A percentile compares a stretch with the other conserved stretches of the same genome.
Evolutionary conservation across 495 filamentous ascomycete species (phyloP).

Genomic region (Achaetomiella virescens): DNA sequence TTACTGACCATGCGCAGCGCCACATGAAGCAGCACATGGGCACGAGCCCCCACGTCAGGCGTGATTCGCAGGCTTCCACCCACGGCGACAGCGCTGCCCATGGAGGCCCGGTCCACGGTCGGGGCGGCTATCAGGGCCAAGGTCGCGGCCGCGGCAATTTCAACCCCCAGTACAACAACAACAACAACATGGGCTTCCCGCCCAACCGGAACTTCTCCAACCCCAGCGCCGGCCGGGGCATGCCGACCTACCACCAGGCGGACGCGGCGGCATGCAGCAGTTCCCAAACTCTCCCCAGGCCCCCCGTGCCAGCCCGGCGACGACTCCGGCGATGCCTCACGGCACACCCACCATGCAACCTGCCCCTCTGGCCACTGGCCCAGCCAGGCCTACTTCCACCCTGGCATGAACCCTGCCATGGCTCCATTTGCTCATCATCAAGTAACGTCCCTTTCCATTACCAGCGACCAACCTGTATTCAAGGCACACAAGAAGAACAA

Average conservation of each 20-base stretch:
- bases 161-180: slow-evolving; percentile 50
- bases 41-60: slow-evolving; percentile 67
- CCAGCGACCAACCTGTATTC: slow-evolving; percentile 24
- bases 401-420: slow-evolving; percentile 46
- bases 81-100: slow-evolving; percentile 69
- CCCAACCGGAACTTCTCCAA: slow-evolving; percentile 52
- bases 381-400: slow-evolving; percentile 56
- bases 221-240: slow-evolving; percentile 58
- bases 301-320: slow-evolving; percentile 60
- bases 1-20: slow-evolving; percentile 42
- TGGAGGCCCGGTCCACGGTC: slow-evolving; percentile 47
- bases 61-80: slow-evolving; percentile 74
- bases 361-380: slow-evolving; percentile 47
- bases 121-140: slow-evolving; percentile 36
- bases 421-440: slow-evolving; percentile 31
- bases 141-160: slow-evolving; percentile 58
- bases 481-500: slow-evolving; percentile 37
- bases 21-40: slow-evolving; percentile 58
- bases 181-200: slow-evolving; percentile 62
- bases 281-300: slow-evolving; percentile 65
- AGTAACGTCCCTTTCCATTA: slow-evolving; percentile 60
- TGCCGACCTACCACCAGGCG: slow-evolving; percentile 58
- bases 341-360: slow-evolving; percentile 63
- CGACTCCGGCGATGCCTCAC: slow-evolving; percentile 57
- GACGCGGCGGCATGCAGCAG: slow-evolving; percentile 49